These are phyloP conservation scores for Akebia trifoliata DNA, from an alignment of 164 flowering plant species.

Conservation along the genomic window DNA sequence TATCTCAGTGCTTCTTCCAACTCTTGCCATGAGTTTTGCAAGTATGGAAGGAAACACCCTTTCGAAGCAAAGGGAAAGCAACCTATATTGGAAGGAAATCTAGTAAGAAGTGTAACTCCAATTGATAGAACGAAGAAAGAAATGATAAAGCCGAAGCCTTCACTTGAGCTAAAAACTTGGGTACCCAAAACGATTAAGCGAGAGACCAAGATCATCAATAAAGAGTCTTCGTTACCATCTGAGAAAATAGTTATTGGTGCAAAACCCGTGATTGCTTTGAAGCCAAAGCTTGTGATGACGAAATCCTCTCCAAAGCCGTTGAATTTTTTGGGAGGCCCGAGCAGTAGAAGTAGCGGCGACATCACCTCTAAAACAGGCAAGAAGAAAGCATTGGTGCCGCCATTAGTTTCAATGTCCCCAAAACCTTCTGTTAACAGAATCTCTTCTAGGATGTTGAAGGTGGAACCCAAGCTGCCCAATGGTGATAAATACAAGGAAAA, in stretches of 20 bases:
- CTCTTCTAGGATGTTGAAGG: conserved; percentile 23
- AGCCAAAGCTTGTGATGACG: conserved; percentile 17
- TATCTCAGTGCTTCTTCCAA: conserved; percentile 81
- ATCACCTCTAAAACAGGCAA: conserved; percentile 25
- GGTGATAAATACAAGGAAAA: conserved; percentile 31
- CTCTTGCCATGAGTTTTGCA: conserved; percentile 91
- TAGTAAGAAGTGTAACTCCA: conserved; percentile 8
- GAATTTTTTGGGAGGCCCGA: not conserved
- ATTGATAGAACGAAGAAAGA: conserved; percentile 19
- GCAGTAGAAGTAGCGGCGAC: conserved; percentile 5
- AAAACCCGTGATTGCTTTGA: conserved; percentile 15
- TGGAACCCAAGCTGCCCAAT: conserved; percentile 12
- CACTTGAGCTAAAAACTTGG: conserved; percentile 12
- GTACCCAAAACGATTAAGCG: too few species aligned
- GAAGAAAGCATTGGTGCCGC: conserved; percentile 20
- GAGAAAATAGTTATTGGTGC: conserved; percentile 11
- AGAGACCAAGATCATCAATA: too few species aligned
- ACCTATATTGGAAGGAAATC: conserved; percentile 25
- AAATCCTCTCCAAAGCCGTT: conserved; percentile 17
- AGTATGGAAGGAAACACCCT: conserved; percentile 57
- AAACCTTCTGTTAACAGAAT: conserved; percentile 25
- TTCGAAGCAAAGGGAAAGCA: conserved; percentile 34
- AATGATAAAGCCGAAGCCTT: conserved; percentile 16
- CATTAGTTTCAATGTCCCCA: conserved; percentile 25
- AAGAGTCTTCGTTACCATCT: conserved; percentile 11